phyloP scores from a whole-genome alignment of 2,329 filamentous ascomycete genomes.

The Fusarium multiceps region DNA sequence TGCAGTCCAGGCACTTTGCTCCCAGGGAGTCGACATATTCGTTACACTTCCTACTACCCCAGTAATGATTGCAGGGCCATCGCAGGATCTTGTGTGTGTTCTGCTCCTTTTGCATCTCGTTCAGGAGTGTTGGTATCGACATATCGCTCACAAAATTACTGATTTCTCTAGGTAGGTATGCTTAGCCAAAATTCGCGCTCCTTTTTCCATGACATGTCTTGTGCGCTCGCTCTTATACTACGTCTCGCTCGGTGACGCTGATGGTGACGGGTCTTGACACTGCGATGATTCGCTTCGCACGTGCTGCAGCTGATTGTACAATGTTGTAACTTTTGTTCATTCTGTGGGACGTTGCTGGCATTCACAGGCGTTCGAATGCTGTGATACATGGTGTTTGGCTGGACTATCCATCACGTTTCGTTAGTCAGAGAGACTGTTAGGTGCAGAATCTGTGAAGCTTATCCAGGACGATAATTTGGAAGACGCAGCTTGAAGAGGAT shows the following conservation, averaged over 20 bases:
- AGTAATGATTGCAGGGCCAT: slow-evolving; percentile 43
- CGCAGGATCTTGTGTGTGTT: slow-evolving; percentile 24
- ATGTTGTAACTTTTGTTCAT: slow-evolving; percentile 25
- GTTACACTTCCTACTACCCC: slow-evolving; percentile 39
- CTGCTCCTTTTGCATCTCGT: neutral
- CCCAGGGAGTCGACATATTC: slow-evolving; percentile 37
- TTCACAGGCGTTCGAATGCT: slow-evolving; percentile 19
- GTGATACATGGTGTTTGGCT: slow-evolving; percentile 34
- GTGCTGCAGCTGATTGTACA: slow-evolving; percentile 27
- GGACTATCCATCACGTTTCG: neutral
- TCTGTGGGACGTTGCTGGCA: slow-evolving; percentile 31
- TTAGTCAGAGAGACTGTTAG: neutral
- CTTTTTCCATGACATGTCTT: slow-evolving; percentile 5
- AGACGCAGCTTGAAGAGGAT: neutral
- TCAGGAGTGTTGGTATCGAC: neutral
- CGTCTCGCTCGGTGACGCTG: slow-evolving; percentile 4
- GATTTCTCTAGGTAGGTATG: slow-evolving; percentile 8
- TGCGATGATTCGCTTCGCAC: slow-evolving; percentile 35
- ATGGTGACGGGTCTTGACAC: slow-evolving; percentile 1
- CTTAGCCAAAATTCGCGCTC: slow-evolving; percentile 12
- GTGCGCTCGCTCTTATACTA: slow-evolving; percentile 37
- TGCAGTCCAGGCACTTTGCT: slow-evolving; percentile 36
- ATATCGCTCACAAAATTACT: slow-evolving; percentile 6
- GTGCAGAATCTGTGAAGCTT: slow-evolving; percentile 5
- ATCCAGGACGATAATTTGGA: neutral